phyloP scores from a whole-genome alignment of 2,329 filamentous ascomycete species.

The Penicillium sp. region DNA sequence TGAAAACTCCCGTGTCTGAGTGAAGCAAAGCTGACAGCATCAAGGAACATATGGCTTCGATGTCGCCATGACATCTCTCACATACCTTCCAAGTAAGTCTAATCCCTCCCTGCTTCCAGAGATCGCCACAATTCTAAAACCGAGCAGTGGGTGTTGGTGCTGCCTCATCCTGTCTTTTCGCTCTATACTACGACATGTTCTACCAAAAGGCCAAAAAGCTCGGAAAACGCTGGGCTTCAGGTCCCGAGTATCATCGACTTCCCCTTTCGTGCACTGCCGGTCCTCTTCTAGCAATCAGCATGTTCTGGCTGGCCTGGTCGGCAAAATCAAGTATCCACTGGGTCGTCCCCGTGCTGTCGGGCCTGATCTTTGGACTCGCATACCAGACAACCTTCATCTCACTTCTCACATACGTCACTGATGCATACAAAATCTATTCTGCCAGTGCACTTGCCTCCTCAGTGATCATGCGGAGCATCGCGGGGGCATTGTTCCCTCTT shows the following conservation, averaged over 20 bases:
- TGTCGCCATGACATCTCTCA: conserved; percentile 65
- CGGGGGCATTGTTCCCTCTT: conserved; percentile 61
- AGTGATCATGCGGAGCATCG: conserved; percentile 52
- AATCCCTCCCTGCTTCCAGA: too few relatives aligned
- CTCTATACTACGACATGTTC: conserved; percentile 65
- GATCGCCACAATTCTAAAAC: not conserved
- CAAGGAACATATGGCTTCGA: conserved; percentile 62
- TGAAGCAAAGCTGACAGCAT: not conserved
- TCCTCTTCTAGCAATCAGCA: conserved; percentile 57
- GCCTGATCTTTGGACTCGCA: conserved; percentile 63
- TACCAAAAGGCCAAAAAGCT: conserved; percentile 56
- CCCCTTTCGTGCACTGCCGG: conserved; percentile 72
- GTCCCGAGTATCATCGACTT: conserved; percentile 64
- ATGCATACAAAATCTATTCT: conserved; percentile 68
- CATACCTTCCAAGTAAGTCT: conserved; percentile 62
- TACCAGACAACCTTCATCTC: conserved; percentile 67
- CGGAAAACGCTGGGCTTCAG: conserved; percentile 58
- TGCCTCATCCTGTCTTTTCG: conserved; percentile 60
- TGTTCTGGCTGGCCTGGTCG: conserved; percentile 64
- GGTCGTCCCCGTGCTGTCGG: conserved; percentile 61
- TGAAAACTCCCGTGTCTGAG: accelerated
- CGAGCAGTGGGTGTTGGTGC: conserved; percentile 62
- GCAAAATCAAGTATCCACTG: conserved; percentile 53
- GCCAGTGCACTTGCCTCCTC: conserved; percentile 59
- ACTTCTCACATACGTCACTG: conserved; percentile 65